Percentiles rank a stretch among this genome's conserved stretches.
phyloP scores from a whole-genome alignment of 805 yeast genomes.

The Ogataea angusta region DNA sequence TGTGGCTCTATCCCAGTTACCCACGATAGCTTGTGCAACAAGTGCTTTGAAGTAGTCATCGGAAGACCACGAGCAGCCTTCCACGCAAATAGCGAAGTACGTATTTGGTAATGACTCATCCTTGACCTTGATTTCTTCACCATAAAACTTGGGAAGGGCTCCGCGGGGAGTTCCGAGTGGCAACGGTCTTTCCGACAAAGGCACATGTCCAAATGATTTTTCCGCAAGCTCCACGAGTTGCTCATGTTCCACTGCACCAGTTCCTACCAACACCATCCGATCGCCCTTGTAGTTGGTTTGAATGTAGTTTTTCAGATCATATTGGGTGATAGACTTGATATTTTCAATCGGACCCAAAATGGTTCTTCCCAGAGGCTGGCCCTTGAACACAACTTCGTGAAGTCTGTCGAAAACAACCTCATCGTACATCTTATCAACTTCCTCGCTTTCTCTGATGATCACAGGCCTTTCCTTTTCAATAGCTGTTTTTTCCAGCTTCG shows the following conservation, averaged over 20 bases:
- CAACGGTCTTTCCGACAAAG: constrained; percentile 48
- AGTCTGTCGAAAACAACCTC: constrained; percentile 97
- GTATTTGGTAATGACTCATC: constrained; percentile 84
- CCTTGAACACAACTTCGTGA: constrained; percentile 86
- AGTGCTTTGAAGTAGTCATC: constrained; percentile 94
- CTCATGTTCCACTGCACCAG: constrained; percentile 90
- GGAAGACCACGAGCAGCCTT: constrained; percentile 96
- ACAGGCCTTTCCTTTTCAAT: constrained; percentile 96
- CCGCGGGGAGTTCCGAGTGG: constrained; percentile 74
- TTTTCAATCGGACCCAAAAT: constrained; percentile 91
- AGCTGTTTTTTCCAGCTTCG: constrained; percentile 76
- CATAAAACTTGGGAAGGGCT: constrained; percentile 75
- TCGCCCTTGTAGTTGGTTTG: constrained; percentile 88
- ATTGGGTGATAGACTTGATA: constrained; percentile 73
- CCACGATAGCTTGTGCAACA: constrained; percentile 94
- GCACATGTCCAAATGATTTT: constrained; percentile 69
- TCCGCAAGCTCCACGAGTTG: constrained; percentile 75
- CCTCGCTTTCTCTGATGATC: constrained; percentile 93
- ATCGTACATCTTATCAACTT: constrained; percentile 97
- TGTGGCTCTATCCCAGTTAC: constrained; percentile 94
- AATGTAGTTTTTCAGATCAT: constrained; percentile 78
- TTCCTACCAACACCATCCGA: constrained; percentile 96
- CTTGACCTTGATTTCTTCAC: constrained; percentile 81
- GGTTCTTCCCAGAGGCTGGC: constrained; percentile 94
- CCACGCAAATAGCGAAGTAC: constrained; percentile 91